phyloP scores from a whole-genome alignment of 2,329 filamentous ascomycete species.

The Uncinocarpus reesii region DNA sequence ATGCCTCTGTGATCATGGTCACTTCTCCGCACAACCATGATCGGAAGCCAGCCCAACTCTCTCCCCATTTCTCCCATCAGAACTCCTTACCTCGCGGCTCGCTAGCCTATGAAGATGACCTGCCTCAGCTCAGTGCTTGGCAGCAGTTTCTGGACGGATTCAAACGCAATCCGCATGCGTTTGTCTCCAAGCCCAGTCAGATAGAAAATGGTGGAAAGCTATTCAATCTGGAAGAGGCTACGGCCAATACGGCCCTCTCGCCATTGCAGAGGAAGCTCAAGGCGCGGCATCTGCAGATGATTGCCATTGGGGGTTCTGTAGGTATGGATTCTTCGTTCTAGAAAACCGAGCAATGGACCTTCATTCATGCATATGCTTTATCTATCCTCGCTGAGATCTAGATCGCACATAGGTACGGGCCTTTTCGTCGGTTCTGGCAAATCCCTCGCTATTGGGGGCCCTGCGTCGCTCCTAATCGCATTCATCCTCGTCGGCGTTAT shows the following conservation, averaged over 20 bases:
- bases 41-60: not conserved
- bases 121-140: slow-evolving; percentile 12
- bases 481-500: slow-evolving; percentile 42
- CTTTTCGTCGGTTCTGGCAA: slow-evolving; percentile 35
- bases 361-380: not conserved
- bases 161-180: slow-evolving; percentile 24
- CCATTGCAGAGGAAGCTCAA: slow-evolving; percentile 31
- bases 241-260: slow-evolving; percentile 22
- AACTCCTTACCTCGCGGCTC: slow-evolving; percentile 3
- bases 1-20: not conserved
- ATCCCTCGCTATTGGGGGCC: slow-evolving; percentile 32
- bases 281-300: slow-evolving; percentile 49
- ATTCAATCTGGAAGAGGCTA: slow-evolving; percentile 24
- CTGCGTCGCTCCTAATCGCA: slow-evolving; percentile 37
- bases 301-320: slow-evolving; percentile 50
- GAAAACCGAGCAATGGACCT: not conserved
- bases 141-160: slow-evolving; percentile 24
- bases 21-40: not conserved
- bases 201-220: slow-evolving; percentile 13
- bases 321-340: not conserved
- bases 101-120: slow-evolving; percentile 5
- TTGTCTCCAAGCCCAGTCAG: slow-evolving; percentile 17
- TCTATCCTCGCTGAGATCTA: not conserved
- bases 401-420: slow-evolving; percentile 28
- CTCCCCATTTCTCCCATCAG: not conserved